These are phyloP conservation scores for Flaveria linearis DNA, from an alignment of 129 eudicot genomes.

Conservation along the genomic window DNA sequence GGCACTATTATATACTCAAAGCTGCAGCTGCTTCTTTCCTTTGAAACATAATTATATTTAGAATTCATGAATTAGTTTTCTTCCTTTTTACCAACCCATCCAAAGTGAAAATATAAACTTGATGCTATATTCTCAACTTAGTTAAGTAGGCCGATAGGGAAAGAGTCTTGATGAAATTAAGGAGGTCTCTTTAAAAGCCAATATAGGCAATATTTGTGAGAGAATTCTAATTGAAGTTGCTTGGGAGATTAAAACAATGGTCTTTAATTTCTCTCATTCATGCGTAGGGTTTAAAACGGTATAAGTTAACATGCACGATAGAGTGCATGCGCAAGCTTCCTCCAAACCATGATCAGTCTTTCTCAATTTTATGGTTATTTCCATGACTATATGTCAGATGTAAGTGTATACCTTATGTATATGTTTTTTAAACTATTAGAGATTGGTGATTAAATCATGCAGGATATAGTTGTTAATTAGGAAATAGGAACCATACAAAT, in stretches of 20 bases:
- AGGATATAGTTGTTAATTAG: not conserved
- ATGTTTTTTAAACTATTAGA: too few species aligned
- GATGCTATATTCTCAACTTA: not conserved
- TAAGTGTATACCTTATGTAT: not conserved
- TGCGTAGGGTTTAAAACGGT: not conserved
- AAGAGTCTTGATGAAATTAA: not conserved
- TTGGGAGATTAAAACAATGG: too few species aligned
- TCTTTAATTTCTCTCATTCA: not conserved
- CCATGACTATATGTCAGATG: slow-evolving; percentile 2
- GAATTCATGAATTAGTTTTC: not conserved
- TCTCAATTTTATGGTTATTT: not conserved
- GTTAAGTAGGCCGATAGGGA: not conserved
- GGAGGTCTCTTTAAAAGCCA: not conserved
- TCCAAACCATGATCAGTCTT: not conserved
- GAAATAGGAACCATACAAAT: not conserved
- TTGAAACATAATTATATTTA: slow-evolving; percentile 7
- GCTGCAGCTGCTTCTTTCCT: slow-evolving; percentile 17
- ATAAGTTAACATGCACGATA: not conserved
- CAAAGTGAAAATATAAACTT: not conserved
- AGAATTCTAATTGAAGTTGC: not conserved
- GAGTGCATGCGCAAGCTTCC: not conserved
- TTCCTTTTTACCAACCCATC: not conserved
- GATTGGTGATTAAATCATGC: not conserved
- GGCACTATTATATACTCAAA: slow-evolving; percentile 17
- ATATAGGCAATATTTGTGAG: not conserved